Evolutionary conservation across 2,329 filamentous ascomycete species (phyloP).

Genomic region (Penicillium sp.): DNA sequence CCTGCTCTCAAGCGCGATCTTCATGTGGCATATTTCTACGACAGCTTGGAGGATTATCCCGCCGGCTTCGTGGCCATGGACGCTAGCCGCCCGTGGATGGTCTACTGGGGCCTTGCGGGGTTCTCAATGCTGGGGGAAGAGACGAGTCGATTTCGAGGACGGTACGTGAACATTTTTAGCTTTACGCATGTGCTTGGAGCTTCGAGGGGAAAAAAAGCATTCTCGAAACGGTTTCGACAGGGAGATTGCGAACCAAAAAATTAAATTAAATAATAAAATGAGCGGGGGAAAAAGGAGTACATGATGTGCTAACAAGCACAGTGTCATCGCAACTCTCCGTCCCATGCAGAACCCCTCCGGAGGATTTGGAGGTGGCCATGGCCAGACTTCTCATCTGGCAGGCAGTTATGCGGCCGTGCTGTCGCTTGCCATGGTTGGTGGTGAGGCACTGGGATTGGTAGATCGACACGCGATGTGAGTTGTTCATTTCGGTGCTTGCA

Average conservation of each 20-base stretch:
- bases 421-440: conserved; percentile 75
- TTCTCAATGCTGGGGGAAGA: conserved; percentile 78
- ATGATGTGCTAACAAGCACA: conserved; percentile 25
- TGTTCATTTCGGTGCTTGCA: conserved; percentile 8
- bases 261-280: no score
- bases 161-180: conserved; percentile 43
- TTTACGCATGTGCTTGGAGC: background rate
- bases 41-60: conserved; percentile 62
- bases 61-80: conserved; percentile 72
- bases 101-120: conserved; percentile 86
- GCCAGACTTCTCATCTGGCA: conserved; percentile 85
- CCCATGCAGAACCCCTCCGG: conserved; percentile 81
- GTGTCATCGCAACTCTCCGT: conserved; percentile 70
- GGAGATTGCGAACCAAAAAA: no score
- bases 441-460: conserved; percentile 70
- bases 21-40: conserved; percentile 53
- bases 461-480: conserved; percentile 73
- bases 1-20: conserved; percentile 68
- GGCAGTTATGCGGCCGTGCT: conserved; percentile 84
- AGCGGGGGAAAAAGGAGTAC: background rate
- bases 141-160: conserved; percentile 62
- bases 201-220: background rate
- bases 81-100: conserved; percentile 86
- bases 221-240: no score
- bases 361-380: conserved; percentile 91